These are phyloP conservation scores for Mycocentrospora acerina DNA, from an alignment of 2,329 filamentous ascomycete species.

Conservation along the genomic window DNA sequence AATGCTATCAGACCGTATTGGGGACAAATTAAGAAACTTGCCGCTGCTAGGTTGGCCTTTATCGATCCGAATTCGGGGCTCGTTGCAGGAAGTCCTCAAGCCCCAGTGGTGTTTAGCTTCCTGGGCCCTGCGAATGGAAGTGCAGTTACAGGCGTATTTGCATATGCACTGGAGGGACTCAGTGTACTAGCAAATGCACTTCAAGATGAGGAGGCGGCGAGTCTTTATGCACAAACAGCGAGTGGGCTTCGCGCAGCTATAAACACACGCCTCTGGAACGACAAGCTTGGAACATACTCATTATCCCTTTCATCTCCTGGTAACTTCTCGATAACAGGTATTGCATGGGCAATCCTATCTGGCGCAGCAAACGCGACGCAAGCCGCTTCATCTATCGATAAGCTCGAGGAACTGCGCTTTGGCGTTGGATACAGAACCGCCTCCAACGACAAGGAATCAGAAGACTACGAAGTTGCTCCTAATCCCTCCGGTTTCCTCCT, in stretches of 20 bases:
- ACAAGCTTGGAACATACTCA: slow-evolving; percentile 32
- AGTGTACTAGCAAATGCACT: slow-evolving; percentile 32
- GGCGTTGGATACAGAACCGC: slow-evolving; percentile 39
- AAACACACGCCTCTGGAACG: slow-evolving; percentile 39
- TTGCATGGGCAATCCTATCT: slow-evolving; percentile 38
- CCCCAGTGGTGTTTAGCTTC: slow-evolving; percentile 13
- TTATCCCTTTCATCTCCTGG: slow-evolving; percentile 21
- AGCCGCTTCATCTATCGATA: slow-evolving; percentile 29
- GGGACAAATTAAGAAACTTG: slow-evolving; percentile 24
- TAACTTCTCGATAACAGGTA: slow-evolving; percentile 38
- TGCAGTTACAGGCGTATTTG: slow-evolving; percentile 25
- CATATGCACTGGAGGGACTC: slow-evolving; percentile 27
- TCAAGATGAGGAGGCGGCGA: slow-evolving; percentile 22
- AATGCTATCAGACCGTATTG: slow-evolving; percentile 20
- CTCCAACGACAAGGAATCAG: slow-evolving; percentile 10
- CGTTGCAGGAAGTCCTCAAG: slow-evolving; percentile 14
- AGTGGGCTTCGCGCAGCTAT: slow-evolving; percentile 23
- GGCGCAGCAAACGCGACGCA: slow-evolving; percentile 38
- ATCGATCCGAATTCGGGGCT: slow-evolving; percentile 31
- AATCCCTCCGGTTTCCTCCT: slow-evolving; percentile 52
- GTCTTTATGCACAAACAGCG: slow-evolving; percentile 22
- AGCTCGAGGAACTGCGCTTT: slow-evolving; percentile 33
- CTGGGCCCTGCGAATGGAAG: slow-evolving; percentile 34
- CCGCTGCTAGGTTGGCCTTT: slow-evolving; percentile 19
- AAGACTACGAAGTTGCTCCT: slow-evolving; percentile 33